These are phyloP conservation scores for Saccharum officinarum DNA, from an alignment of 176 grass and related monocot species.

Conservation along the genomic window DNA sequence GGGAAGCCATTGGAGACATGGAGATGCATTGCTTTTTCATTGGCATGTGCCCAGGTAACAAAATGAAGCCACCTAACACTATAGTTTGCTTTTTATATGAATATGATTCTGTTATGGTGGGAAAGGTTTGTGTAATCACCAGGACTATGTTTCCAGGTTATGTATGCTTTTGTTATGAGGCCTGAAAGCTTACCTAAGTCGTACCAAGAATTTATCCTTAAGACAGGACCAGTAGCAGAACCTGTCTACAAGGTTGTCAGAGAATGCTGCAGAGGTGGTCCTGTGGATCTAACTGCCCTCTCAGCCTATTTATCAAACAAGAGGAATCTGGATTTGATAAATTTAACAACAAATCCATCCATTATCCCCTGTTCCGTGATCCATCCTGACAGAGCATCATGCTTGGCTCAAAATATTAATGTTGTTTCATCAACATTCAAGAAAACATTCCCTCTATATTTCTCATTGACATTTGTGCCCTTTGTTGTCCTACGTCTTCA, in stretches of 20 bases:
- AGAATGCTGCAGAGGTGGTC: slow-evolving; percentile 84
- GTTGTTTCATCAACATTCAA: slow-evolving; percentile 90
- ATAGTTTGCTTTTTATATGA: slow-evolving; percentile 5
- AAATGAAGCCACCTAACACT: slow-evolving; percentile 9
- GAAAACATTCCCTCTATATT: slow-evolving; percentile 97
- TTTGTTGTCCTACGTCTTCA: slow-evolving; percentile 95
- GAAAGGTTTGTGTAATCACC: slow-evolving; percentile 13
- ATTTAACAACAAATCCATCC: slow-evolving; percentile 57
- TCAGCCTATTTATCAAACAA: slow-evolving; percentile 69
- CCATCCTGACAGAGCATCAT: slow-evolving; percentile 84
- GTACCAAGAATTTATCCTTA: slow-evolving; percentile 97
- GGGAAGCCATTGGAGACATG: slow-evolving; percentile 97
- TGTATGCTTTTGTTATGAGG: slow-evolving; percentile 99
- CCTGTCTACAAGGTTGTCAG: slow-evolving; percentile 83
- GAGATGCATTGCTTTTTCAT: slow-evolving; percentile 93
- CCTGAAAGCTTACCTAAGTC: slow-evolving; percentile 98
- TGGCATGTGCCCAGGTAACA: slow-evolving; percentile 89
- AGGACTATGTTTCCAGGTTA: slow-evolving; percentile 70
- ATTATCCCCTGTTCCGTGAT: slow-evolving; percentile 93
- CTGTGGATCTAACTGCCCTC: slow-evolving; percentile 66
- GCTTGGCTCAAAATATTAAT: slow-evolving; percentile 66
- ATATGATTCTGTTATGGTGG: slow-evolving; percentile 17
- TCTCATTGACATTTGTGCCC: slow-evolving; percentile 95
- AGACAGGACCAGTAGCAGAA: slow-evolving; percentile 88
- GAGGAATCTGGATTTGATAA: slow-evolving; percentile 49